phyloP scores from a whole-genome alignment of 225 moss, liverwort and hornwort species.

The Pleurozium schreberi region DNA sequence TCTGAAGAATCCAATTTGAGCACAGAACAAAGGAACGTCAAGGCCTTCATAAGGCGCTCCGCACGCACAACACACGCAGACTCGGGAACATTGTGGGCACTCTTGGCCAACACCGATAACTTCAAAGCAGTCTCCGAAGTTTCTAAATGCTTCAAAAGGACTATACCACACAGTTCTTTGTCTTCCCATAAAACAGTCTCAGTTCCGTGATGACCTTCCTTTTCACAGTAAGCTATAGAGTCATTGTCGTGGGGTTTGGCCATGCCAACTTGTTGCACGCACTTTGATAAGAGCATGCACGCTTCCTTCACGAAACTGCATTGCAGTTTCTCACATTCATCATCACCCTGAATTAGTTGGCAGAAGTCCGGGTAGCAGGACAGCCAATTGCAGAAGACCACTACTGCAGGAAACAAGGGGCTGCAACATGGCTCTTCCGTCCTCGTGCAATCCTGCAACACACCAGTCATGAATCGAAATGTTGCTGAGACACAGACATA shows the following conservation, averaged over 20 bases:
- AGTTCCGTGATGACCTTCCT: slow-evolving; percentile 10
- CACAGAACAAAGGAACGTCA: slow-evolving; percentile 21
- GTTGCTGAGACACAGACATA: neutral
- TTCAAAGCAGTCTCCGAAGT: slow-evolving; percentile 3
- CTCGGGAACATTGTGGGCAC: slow-evolving; percentile 3
- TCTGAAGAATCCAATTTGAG: slow-evolving; percentile 34
- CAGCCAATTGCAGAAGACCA: slow-evolving; percentile 42
- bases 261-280: slow-evolving; percentile 15
- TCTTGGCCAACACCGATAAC: neutral
- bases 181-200: slow-evolving; percentile 44
- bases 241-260: slow-evolving; percentile 6
- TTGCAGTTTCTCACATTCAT: slow-evolving; percentile 21
- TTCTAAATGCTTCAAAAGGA: slow-evolving; percentile 9
- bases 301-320: slow-evolving; percentile 32
- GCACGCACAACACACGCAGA: slow-evolving; percentile 29
- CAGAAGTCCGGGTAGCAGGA: slow-evolving; percentile 28
- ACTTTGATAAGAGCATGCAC: slow-evolving; percentile 20
- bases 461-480: slow-evolving; percentile 25
- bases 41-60: slow-evolving; percentile 30
- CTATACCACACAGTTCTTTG: slow-evolving; percentile 24
- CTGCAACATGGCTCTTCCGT: slow-evolving; percentile 33
- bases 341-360: slow-evolving; percentile 18
- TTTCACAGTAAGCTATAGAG: slow-evolving; percentile 6
- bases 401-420: slow-evolving; percentile 39
- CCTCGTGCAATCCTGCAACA: slow-evolving; percentile 33